These are phyloP conservation scores for Flaveria trinervia DNA, from an alignment of 129 eudicot species.

Conservation along the genomic window DNA sequence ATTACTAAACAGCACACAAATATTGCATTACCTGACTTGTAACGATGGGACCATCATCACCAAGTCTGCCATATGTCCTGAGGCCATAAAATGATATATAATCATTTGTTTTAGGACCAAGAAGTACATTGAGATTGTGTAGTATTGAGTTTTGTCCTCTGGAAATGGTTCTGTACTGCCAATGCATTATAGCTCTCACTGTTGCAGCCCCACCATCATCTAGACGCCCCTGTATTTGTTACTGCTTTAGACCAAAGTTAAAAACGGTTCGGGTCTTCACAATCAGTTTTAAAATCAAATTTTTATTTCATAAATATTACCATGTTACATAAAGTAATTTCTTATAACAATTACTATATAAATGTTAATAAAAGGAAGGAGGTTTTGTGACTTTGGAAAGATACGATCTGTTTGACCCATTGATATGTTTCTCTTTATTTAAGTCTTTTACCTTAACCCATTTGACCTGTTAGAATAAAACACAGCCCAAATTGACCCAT, in stretches of 20 bases:
- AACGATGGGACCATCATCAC: slow-evolving; percentile 69
- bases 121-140: slow-evolving; percentile 54
- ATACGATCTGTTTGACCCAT: background rate
- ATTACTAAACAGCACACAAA: slow-evolving; percentile 2
- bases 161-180: slow-evolving; percentile 95
- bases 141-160: slow-evolving; percentile 76
- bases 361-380: background rate
- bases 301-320: background rate
- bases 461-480: slow-evolving; percentile 13
- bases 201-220: slow-evolving; percentile 99
- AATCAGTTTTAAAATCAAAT: background rate
- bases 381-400: slow-evolving; percentile 1
- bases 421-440: background rate
- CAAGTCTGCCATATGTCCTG: slow-evolving; percentile 80
- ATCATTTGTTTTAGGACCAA: slow-evolving; percentile 70
- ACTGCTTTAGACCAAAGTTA: slow-evolving; percentile 4
- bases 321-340: background rate
- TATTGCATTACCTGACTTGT: slow-evolving; percentile 79
- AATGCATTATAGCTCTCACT: slow-evolving; percentile 96
- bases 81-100: slow-evolving; percentile 92
- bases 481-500: background rate
- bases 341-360: background rate
- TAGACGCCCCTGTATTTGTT: slow-evolving; percentile 71
- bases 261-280: background rate
- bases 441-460: background rate